These are phyloP conservation scores for Ceratobasidium papillatum DNA, from an alignment of 1,284 basidiomycete genomes.

Conservation along the genomic window DNA sequence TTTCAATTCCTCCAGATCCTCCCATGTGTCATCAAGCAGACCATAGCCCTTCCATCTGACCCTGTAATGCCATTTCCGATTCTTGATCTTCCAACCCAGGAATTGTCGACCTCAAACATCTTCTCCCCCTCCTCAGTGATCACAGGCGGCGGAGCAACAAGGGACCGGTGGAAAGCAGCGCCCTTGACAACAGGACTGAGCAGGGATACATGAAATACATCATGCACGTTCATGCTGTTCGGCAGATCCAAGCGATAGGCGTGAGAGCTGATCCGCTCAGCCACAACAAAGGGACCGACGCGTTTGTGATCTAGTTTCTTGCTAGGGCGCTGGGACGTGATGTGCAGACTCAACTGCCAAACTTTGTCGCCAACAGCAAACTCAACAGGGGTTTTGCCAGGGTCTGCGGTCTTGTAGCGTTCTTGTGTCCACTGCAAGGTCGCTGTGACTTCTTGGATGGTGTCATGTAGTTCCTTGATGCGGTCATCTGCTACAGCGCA, in stretches of 20 bases:
- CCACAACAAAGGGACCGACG: conserved; percentile 47
- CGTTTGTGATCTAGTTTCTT: conserved; percentile 46
- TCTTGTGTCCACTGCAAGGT: conserved; percentile 6
- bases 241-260: conserved; percentile 9
- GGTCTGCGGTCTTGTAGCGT: not conserved
- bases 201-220: conserved; percentile 14
- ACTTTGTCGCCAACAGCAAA: conserved; percentile 46
- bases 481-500: not conserved
- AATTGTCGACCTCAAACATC: not conserved
- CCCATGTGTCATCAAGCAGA: conserved; percentile 18
- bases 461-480: not conserved
- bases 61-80: conserved; percentile 6
- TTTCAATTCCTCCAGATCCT: not conserved
- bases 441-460: conserved; percentile 13
- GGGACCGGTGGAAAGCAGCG: not conserved
- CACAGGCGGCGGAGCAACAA: not conserved
- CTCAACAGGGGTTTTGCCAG: not conserved
- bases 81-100: not conserved
- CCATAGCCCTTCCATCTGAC: conserved; percentile 26
- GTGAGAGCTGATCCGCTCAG: conserved; percentile 1
- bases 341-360: conserved; percentile 44
- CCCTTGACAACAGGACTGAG: not conserved
- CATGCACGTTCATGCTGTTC: conserved; percentile 10
- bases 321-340: conserved; percentile 44
- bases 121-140: not conserved